Evolutionary conservation across 2,329 filamentous ascomycete genomes (phyloP), one percentile per base, ranked within the genome.

Genomic region (Zasmidium angulare): DNA sequence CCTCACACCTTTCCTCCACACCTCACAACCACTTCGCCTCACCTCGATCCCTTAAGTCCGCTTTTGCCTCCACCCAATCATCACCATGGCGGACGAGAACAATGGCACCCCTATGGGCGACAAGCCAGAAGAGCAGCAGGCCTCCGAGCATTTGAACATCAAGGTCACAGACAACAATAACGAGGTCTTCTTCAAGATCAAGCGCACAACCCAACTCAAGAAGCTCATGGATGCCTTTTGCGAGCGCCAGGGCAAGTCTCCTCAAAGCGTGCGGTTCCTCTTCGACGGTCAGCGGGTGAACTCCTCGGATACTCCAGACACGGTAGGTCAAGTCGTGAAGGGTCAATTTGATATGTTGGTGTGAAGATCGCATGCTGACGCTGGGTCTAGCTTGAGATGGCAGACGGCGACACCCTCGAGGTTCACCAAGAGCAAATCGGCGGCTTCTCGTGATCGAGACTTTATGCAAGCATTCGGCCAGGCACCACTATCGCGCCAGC

Each of bases 111-210:
- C 69, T 14, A 62, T 63, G 31, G 63, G 62, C 64, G 68, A 75
- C 43, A 73, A 75, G 67, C 75, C 76, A 46, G 79, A 81, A 70
- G 75, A 76, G 54, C 80, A 56, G 71, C 68, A 59, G 46, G 58
- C 64, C 7, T 81, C 81, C 26, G 93, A 98, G 79, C 95, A 99
- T 77, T 82, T 99, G 3, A 99, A 99, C 80, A 98, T 99, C 80
- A 99, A 99, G 77, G 95, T 99, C 14, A 98, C 95, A 0, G 95
- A 99, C 71, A 97, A 96, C 81, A 97, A 97, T 81, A 99, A 99
- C 76, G 95, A 99, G 75, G 93, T 99, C 70, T 99, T 98, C 78
- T 99, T 99, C 83, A 99, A 99, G 83, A 99, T 99, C 81, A 99
- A 99, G 88, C 86, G 93, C 40, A 92, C 89, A 21, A 99, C 95